Evolutionary conservation across 2,329 filamentous ascomycete genomes (phyloP).

Genomic region (Xylariaceae sp.): DNA sequence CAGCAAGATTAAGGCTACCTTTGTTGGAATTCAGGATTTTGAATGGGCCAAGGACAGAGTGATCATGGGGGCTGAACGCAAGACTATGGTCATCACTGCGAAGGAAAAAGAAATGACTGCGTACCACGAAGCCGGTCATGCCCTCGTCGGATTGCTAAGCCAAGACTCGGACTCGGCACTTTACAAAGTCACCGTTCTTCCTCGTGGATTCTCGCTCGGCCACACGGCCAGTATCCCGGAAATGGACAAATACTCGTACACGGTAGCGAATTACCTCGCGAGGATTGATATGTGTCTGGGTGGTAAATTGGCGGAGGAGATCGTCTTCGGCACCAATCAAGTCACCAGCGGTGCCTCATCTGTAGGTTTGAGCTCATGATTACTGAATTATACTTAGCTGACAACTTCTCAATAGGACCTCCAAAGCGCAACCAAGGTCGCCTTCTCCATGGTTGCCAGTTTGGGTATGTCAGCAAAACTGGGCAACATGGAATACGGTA

Average conservation of each 20-base stretch:
- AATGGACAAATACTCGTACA: conserved; percentile 86
- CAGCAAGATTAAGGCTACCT: conserved; percentile 75
- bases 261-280: conserved; percentile 78
- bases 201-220: conserved; percentile 79
- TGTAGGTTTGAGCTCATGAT: conserved; percentile 44
- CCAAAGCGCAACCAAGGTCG: conserved; percentile 71
- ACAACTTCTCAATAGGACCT: conserved; percentile 61
- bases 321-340: conserved; percentile 85
- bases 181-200: conserved; percentile 97
- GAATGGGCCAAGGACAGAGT: conserved; percentile 99
- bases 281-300: conserved; percentile 78
- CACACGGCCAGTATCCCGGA: conserved; percentile 84
- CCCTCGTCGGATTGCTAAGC: conserved; percentile 81
- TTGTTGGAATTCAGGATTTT: conserved; percentile 75
- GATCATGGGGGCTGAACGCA: conserved; percentile 91
- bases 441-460: conserved; percentile 82
- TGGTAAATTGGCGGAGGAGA: conserved; percentile 85
- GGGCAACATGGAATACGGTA: conserved; percentile 83
- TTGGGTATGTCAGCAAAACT: conserved; percentile 86
- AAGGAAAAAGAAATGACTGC: conserved; percentile 96
- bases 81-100: conserved; percentile 82
- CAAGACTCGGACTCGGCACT: conserved; percentile 65
- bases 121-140: conserved; percentile 94
- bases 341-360: conserved; percentile 84
- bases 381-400: conserved; percentile 12